These are phyloP conservation scores for Diaporthe helianthi DNA, from an alignment of 2,329 filamentous ascomycete species.

Conservation along the genomic window DNA sequence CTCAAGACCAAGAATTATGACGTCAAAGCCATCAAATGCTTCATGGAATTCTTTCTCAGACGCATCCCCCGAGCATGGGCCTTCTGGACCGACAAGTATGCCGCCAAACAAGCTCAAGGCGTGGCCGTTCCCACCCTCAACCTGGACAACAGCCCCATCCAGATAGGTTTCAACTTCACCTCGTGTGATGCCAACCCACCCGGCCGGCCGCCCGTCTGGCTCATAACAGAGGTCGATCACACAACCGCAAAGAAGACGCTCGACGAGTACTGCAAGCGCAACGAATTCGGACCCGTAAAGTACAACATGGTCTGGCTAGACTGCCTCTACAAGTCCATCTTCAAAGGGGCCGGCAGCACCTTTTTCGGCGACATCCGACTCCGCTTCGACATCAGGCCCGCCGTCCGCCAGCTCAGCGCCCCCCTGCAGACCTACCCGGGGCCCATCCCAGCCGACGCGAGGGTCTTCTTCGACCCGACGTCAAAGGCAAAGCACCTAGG, in stretches of 20 bases:
- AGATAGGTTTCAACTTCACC: neutral
- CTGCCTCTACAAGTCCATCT: neutral
- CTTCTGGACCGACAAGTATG: neutral
- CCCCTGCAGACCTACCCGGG: no score
- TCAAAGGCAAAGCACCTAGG: neutral
- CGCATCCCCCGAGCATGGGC: neutral
- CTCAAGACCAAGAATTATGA: neutral
- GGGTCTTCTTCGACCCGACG: neutral
- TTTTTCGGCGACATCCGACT: neutral
- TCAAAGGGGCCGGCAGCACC: neutral
- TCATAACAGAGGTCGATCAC: neutral
- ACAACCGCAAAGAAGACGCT: neutral
- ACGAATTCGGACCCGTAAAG: neutral
- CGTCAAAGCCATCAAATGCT: neutral
- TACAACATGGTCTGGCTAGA: neutral
- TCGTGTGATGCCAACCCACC: neutral
- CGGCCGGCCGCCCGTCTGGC: no score
- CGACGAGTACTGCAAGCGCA: neutral
- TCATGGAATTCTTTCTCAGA: neutral
- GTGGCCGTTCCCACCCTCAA: neutral
- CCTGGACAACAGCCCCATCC: neutral
- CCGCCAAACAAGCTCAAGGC: no score
- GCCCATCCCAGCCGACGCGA: neutral
- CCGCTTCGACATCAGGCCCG: neutral
- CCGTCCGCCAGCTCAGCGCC: neutral